Evolutionary conservation across 768 basidiomycete genomes (phyloP).

Genomic region (Boletus vinaceobasis): DNA sequence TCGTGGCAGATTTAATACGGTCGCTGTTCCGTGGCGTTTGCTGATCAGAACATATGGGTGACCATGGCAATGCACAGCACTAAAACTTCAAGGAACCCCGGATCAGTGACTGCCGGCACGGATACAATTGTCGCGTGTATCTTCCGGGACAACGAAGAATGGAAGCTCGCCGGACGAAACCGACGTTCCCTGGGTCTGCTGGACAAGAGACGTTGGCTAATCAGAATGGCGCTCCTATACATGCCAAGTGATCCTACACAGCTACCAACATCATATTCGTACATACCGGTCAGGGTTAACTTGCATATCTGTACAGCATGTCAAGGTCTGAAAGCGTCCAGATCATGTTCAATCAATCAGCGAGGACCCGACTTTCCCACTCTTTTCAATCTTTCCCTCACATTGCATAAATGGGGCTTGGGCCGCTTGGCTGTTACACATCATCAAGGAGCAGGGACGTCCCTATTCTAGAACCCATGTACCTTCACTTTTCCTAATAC

Average conservation of each 20-base stretch:
- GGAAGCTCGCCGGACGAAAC: not conserved
- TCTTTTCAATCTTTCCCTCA: no score
- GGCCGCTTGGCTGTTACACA: conserved; percentile 8
- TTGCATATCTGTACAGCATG: not conserved
- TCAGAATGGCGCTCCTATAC: not conserved
- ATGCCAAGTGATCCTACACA: not conserved
- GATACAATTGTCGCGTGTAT: not conserved
- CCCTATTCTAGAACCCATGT: conserved; percentile 66
- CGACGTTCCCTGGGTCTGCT: no score
- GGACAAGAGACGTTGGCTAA: no score
- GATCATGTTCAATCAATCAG: not conserved
- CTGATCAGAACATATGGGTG: conserved; percentile 13
- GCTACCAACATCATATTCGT: not conserved
- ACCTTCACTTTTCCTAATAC: conserved; percentile 63
- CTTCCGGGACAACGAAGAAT: not conserved
- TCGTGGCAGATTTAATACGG: conserved; percentile 6
- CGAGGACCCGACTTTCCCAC: not conserved
- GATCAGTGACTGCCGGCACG: not conserved
- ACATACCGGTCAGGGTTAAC: not conserved
- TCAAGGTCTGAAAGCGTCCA: not conserved
- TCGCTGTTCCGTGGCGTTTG: conserved; percentile 3
- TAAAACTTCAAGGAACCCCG: not conserved
- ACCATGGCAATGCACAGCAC: conserved; percentile 17
- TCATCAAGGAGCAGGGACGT: not conserved
- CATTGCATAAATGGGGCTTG: not conserved